Base-by-base conservation (phyloP, 2,329 filamentous ascomycete genomes). In the Fusarium cicatricum region DNA sequence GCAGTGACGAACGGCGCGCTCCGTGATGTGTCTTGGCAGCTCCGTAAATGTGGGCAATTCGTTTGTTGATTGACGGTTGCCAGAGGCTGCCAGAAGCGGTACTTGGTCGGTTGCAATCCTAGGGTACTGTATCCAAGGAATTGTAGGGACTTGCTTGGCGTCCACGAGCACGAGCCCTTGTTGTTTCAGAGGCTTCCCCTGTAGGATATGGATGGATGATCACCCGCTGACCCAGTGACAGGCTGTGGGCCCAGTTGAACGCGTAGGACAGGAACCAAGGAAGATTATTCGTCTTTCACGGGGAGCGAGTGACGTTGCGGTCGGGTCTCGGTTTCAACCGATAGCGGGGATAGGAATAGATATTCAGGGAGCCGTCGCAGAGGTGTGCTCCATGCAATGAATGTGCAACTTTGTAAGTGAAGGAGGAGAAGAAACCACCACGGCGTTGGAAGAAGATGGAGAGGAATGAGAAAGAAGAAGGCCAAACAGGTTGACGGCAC, bases 271-370 rank as follows among this genome's bases (percentile, higher is more conserved):
- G 58, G 51, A 36, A 41, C 26, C 41, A 43, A 40, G 26, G 21
- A 40, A 52, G 34, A 28, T 43, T 36, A 43, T 52, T 49, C 42
- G 53, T 39, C 33, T 21, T 29, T 33, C 31, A 38, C 31, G 15
- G 23, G 39, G 37, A 46, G 49, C 33, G n/a, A 62, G 59, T 62
- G 60, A 62, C 60, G 60, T 63, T 41, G 60, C 28, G 41, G 34
- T 58, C 41, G 50, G 59, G 58, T 55, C 55, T 63, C 60, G 60
- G 60, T 45, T 50, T 52, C 49, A 40, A 63, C 60, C 51, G 51
- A 23, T 33, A 36, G 37, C 36, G 37, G 60, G 50, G 58, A 54
- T 43, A 19, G 19, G 16, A 23, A 31, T 14, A 11, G 45, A 8
- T 29, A 21, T 36, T 4, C n/a, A 49, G 54, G 43, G 44, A 47